A percentile compares a stretch with the other conserved stretches of the same genome.
phyloP scores from a whole-genome alignment of 495 filamentous ascomycete genomes.

The Podospora anserina region DNA sequence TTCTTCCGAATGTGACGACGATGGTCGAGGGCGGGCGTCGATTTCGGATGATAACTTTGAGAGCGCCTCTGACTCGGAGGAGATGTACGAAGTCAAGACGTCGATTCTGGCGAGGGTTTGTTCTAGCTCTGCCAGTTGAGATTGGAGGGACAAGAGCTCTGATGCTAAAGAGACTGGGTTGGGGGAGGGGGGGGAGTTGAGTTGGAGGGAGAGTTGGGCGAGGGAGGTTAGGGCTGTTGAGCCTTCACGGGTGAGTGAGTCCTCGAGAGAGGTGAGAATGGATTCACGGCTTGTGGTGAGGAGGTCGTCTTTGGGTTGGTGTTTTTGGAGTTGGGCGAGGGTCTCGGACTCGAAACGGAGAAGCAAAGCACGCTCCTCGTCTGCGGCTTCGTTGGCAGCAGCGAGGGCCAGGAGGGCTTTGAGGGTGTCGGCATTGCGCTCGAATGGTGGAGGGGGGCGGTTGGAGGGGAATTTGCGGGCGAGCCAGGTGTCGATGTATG shows the following conservation, averaged over 20 bases:
- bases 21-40: slow-evolving; percentile 7
- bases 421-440: slow-evolving; percentile 81
- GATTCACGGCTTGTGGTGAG: slow-evolving; percentile 41
- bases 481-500: slow-evolving; percentile 81
- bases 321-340: slow-evolving; percentile 44
- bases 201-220: slow-evolving; percentile 34
- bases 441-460: slow-evolving; percentile 58
- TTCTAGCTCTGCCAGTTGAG: slow-evolving; percentile 37
- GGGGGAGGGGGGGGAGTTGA: slow-evolving; percentile 32
- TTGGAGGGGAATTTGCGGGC: slow-evolving; percentile 52
- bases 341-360: slow-evolving; percentile 58
- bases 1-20: background rate
- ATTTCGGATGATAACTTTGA: slow-evolving; percentile 9
- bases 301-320: background rate
- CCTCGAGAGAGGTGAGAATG: slow-evolving; percentile 35
- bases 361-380: slow-evolving; percentile 65
- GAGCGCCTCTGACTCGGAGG: slow-evolving; percentile 15
- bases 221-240: slow-evolving; percentile 41
- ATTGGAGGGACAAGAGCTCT: slow-evolving; percentile 39
- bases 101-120: slow-evolving; percentile 43
- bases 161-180: slow-evolving; percentile 36
- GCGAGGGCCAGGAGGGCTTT: slow-evolving; percentile 72
- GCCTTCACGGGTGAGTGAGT: slow-evolving; percentile 44
- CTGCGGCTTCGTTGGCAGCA: slow-evolving; percentile 73
- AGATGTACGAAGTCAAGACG: slow-evolving; percentile 42